Evolutionary conservation across 2,329 filamentous ascomycete genomes (phyloP), one percentile per base, ranked within the genome.

Genomic region (Microthyrium microscopicum): DNA sequence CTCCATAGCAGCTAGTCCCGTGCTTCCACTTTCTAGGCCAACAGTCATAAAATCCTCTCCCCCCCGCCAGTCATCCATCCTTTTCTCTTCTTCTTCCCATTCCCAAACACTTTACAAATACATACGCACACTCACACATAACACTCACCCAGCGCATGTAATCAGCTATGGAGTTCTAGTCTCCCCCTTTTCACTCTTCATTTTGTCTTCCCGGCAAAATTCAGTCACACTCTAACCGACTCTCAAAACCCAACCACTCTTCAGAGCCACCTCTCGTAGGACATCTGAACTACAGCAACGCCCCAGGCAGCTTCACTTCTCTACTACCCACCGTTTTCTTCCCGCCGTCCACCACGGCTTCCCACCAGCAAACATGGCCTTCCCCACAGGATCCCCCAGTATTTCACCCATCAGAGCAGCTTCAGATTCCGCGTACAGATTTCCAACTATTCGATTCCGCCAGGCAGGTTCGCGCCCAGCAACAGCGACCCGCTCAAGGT

Each of bases 261-360:
- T 50, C 51, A 56, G 53, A 56, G 51, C 37, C 51, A 54, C 53
- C 53, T 50, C 46, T 51, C 39, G 41, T 41, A 50, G 55, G 57
- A 54, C 46, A 55, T 57, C 71, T 79, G 74, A 77, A 77, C 70
- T 73, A 61, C 50, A 66, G 65, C 65, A 58, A 60, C 59, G 68
- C 70, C 66, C 47, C 65, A 25, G 24, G 32, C 69, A 69, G 66
- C 54, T 70, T 68, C 61, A 54, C 55, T 57, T 60, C 55, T n/a
- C n/a, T n/a, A n/a, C n/a, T n/a, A 53, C 48, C 54, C 52, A 72
- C 61, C 61, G 73, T 72, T 68, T 55, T 64, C 70, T 70, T 67
- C 46, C 51, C 64, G 70, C 73, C 79, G 74, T 76, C 77, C 76
- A 83, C 68, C 68, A 84, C 78, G 78, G 77, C 78, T 80, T 70